These are phyloP conservation scores for Aspergillus calidoustus DNA, from an alignment of 2,329 filamentous ascomycete genomes.

Conservation along the genomic window DNA sequence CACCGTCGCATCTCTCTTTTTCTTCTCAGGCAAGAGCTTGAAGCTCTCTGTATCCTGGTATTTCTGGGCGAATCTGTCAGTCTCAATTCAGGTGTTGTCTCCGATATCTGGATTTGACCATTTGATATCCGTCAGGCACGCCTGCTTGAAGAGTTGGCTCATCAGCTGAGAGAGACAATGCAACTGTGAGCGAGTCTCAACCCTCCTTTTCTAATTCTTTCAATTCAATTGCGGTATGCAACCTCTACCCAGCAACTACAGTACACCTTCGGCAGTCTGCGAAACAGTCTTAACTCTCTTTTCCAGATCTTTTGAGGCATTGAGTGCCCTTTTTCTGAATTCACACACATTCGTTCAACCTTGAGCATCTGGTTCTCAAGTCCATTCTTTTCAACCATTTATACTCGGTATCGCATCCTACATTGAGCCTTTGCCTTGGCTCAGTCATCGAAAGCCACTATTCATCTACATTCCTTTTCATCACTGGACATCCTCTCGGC, in stretches of 20 bases:
- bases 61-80: slow-evolving; percentile 24
- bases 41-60: slow-evolving; percentile 30
- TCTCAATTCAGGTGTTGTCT: slow-evolving; percentile 18
- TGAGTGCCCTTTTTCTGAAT: slow-evolving; percentile 34
- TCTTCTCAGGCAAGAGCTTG: slow-evolving; percentile 32
- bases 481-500: slow-evolving; percentile 16
- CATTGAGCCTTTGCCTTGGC: slow-evolving; percentile 9
- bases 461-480: slow-evolving; percentile 9
- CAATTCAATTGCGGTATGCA: slow-evolving; percentile 25
- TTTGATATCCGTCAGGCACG: slow-evolving; percentile 19
- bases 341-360: slow-evolving; percentile 25
- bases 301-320: slow-evolving; percentile 33
- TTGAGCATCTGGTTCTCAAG: slow-evolving; percentile 28
- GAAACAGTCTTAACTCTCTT: slow-evolving; percentile 7
- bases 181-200: slow-evolving; percentile 21
- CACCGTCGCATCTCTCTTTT: slow-evolving; percentile 18
- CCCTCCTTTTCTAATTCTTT: slow-evolving; percentile 28
- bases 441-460: neutral
- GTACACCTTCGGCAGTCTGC: slow-evolving; percentile 2
- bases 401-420: slow-evolving; percentile 4
- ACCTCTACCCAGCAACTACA: slow-evolving; percentile 5
- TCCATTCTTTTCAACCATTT: slow-evolving; percentile 17
- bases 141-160: slow-evolving; percentile 19
- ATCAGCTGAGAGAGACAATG: slow-evolving; percentile 32
- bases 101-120: slow-evolving; percentile 16